Percentiles rank a stretch among this genome's conserved stretches.
phyloP scores from a whole-genome alignment of 495 filamentous ascomycete species.

The Lasiosphaeria hispida region DNA sequence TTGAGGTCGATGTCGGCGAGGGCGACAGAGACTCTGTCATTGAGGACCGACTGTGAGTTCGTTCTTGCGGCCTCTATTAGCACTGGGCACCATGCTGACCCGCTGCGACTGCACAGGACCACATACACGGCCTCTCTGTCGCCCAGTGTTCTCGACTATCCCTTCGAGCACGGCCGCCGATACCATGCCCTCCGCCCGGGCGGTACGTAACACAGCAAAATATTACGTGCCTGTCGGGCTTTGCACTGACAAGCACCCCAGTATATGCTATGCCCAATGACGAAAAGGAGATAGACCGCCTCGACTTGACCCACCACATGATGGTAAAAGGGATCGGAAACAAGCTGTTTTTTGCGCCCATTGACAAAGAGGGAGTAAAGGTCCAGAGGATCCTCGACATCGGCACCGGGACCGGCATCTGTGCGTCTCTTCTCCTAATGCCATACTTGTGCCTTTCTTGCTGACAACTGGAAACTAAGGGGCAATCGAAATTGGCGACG shows the following conservation, averaged over 20 bases:
- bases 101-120: neutral
- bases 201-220: neutral
- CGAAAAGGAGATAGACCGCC: conserved; percentile 18
- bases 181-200: conserved; percentile 32
- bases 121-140: conserved; percentile 22
- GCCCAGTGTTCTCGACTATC: conserved; percentile 30
- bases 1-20: no score
- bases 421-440: conserved; percentile 11
- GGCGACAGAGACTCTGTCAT: no score
- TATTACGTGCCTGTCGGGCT: no score
- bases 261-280: conserved; percentile 31
- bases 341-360: conserved; percentile 14
- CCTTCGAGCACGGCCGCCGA: conserved; percentile 28
- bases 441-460: neutral
- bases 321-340: conserved; percentile 12
- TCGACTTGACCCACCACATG: conserved; percentile 15
- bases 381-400: conserved; percentile 51
- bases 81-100: neutral
- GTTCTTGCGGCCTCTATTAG: no score
- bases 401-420: conserved; percentile 61
- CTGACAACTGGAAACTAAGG: conserved; percentile 2
- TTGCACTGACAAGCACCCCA: no score
- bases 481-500: conserved; percentile 62
- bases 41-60: no score
- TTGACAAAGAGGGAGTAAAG: conserved; percentile 9